Evolutionary conservation across 2,329 filamentous ascomycete genomes (phyloP).

Genomic region (Blastomyces parvus): DNA sequence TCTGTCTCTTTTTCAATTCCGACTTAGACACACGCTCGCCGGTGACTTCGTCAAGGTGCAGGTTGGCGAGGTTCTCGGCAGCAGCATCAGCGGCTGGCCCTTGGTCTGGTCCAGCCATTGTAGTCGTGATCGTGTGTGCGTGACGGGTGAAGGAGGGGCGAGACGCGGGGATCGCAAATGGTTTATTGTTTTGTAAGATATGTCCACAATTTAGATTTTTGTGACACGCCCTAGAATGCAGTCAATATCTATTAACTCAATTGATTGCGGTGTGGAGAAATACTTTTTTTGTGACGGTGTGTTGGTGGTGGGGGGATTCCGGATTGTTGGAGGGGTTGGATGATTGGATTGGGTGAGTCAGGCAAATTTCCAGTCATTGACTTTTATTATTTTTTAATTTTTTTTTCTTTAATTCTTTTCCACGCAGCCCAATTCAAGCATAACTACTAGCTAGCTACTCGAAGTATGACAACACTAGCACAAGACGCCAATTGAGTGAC

Average conservation of each 20-base stretch:
- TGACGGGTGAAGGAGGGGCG: not conserved
- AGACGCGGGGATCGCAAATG: not conserved
- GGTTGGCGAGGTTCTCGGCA: slow-evolving; percentile 50
- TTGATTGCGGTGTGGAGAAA: not conserved
- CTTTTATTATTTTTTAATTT: not conserved
- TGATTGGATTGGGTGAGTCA: not conserved
- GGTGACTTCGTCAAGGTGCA: slow-evolving; percentile 84
- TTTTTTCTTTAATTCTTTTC: not conserved
- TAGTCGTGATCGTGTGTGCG: slow-evolving; percentile 13
- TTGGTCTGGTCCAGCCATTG: slow-evolving; percentile 29
- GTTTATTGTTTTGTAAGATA: not conserved
- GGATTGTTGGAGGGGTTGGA: not conserved
- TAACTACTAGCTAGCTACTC: too few relatives aligned
- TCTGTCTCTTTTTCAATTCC: slow-evolving; percentile 90
- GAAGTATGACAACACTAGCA: not conserved
- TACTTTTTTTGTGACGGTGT: not conserved
- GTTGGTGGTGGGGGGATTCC: not conserved
- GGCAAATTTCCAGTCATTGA: not conserved
- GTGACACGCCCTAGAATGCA: not conserved
- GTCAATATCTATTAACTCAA: not conserved
- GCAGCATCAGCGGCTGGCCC: slow-evolving; percentile 38
- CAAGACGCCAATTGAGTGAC: not conserved
- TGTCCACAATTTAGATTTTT: not conserved
- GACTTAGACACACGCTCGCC: slow-evolving; percentile 79
- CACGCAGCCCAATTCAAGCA: not conserved